Evolutionary conservation across 2,329 filamentous ascomycete genomes (phyloP).

Genomic region (Endothia cerciana): DNA sequence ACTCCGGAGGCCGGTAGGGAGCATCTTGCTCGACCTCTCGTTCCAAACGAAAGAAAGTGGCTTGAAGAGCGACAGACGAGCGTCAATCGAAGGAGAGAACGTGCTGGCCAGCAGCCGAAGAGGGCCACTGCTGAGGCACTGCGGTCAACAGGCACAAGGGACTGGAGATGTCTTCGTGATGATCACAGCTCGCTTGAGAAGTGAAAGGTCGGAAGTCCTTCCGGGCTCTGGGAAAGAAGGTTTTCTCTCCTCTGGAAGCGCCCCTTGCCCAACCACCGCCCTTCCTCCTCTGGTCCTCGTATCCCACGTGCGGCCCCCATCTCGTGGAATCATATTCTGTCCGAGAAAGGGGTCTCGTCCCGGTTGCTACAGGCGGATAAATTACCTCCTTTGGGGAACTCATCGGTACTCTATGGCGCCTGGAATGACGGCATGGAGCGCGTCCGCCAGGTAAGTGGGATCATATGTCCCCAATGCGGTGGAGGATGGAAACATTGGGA

Average conservation of each 20-base stretch:
- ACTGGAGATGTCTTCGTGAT: conserved; percentile 5
- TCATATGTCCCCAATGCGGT: conserved; percentile 9
- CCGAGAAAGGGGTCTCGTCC: conserved; percentile 12
- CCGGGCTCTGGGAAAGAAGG: conserved; percentile 12
- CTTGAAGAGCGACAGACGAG: conserved; percentile 12
- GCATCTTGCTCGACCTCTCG: conserved; percentile 23
- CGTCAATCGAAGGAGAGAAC: conserved; percentile 5
- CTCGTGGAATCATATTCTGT: conserved; percentile 9
- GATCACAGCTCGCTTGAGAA: conserved; percentile 20
- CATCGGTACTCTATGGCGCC: conserved; percentile 9
- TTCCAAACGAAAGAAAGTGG: not conserved
- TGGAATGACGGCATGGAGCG: conserved; percentile 7
- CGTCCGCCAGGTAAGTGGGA: not conserved
- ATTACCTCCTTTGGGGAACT: conserved; percentile 16
- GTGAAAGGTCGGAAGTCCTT: conserved; percentile 13
- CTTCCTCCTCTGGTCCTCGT: not conserved
- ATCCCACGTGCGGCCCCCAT: not conserved
- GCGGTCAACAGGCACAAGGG: conserved; percentile 21
- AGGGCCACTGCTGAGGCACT: conserved; percentile 27
- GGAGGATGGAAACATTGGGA: conserved; percentile 12
- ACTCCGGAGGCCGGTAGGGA: conserved; percentile 17
- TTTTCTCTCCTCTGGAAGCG: conserved; percentile 10
- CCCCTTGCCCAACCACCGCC: conserved; percentile 9
- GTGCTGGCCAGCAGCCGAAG: conserved; percentile 29
- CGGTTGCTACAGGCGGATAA: conserved; percentile 13